Evolutionary conservation across 2,329 filamentous ascomycete genomes (phyloP).

Genomic region (Exophiala lecanii-corni): DNA sequence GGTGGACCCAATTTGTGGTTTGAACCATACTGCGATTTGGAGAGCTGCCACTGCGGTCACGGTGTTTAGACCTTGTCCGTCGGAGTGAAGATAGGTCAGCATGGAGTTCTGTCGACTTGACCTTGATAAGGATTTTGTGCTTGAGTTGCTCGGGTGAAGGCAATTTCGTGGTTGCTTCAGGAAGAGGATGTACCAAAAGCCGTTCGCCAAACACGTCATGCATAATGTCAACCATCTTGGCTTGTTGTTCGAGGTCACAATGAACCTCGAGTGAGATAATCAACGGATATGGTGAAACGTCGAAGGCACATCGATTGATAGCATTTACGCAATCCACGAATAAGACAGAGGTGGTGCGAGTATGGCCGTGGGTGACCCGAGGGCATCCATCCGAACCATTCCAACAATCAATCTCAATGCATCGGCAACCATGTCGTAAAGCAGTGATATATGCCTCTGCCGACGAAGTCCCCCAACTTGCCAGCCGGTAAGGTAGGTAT

Average conservation of each 20-base stretch:
- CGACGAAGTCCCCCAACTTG: slow-evolving; percentile 84
- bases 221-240: slow-evolving; percentile 85
- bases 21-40: slow-evolving; percentile 46
- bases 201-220: slow-evolving; percentile 75
- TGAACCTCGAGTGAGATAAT: slow-evolving; percentile 96
- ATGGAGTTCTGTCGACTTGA: slow-evolving; percentile 69
- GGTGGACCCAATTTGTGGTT: slow-evolving; percentile 40
- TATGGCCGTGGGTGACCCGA: slow-evolving; percentile 84
- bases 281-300: slow-evolving; percentile 78
- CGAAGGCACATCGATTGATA: slow-evolving; percentile 92
- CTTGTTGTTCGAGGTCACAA: slow-evolving; percentile 77
- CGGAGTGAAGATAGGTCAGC: slow-evolving; percentile 45
- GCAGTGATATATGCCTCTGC: slow-evolving; percentile 92
- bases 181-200: slow-evolving; percentile 70
- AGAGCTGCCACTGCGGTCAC: slow-evolving; percentile 69
- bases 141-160: slow-evolving; percentile 84
- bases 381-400: slow-evolving; percentile 84
- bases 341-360: slow-evolving; percentile 79
- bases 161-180: slow-evolving; percentile 62
- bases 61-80: slow-evolving; percentile 36
- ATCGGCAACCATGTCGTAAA: slow-evolving; percentile 82
- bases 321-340: slow-evolving; percentile 90
- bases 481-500: slow-evolving; percentile 89
- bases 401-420: slow-evolving; percentile 98
- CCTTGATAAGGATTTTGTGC: slow-evolving; percentile 83